Percentiles rank a stretch among this genome's conserved stretches.
Conservation (phyloP, 371 early-diverging fungal species). For the Dinochytrium kinnereticum region DNA sequence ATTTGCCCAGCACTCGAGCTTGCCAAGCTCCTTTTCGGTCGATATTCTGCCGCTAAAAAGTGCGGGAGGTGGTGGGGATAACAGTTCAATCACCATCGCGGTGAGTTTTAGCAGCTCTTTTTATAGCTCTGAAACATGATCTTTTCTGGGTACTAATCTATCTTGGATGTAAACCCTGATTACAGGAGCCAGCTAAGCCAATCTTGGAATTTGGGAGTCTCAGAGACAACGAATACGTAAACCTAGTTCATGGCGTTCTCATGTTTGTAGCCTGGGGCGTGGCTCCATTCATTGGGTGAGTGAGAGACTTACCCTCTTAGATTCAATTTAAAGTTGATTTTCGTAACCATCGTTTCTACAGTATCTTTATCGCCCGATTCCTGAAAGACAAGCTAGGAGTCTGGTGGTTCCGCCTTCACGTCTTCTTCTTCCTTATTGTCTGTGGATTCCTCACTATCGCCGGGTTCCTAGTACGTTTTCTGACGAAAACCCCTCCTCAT, state of each 20-base stretch:
- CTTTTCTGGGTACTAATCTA: too few species aligned
- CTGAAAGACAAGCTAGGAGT: conserved; percentile 42
- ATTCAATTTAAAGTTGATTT: conserved; percentile 14
- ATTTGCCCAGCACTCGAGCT: background rate
- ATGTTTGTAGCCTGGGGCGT: conserved; percentile 47
- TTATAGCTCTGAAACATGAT: background rate
- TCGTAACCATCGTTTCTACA: conserved; percentile 10
- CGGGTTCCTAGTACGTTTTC: conserved; percentile 15
- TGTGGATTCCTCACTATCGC: conserved; percentile 15
- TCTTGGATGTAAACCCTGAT: too few species aligned
- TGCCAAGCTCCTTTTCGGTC: background rate
- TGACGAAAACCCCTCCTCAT: conserved; percentile 22
- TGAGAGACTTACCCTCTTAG: background rate
- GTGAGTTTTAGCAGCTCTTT: background rate
- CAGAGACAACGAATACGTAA: background rate
- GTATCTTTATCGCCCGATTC: conserved; percentile 45
- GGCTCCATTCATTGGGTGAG: conserved; percentile 27
- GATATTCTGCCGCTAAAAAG: background rate
- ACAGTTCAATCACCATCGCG: background rate
- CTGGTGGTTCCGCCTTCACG: conserved; percentile 50
- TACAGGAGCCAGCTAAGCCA: background rate
- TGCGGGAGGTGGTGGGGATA: background rate
- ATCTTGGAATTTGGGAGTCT: background rate
- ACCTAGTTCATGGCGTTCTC: conserved; percentile 34
- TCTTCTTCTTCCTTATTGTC: conserved; percentile 27